Conservation (phyloP, 202 grass and related monocot species). For the Dendrocalamus latiflorus region DNA sequence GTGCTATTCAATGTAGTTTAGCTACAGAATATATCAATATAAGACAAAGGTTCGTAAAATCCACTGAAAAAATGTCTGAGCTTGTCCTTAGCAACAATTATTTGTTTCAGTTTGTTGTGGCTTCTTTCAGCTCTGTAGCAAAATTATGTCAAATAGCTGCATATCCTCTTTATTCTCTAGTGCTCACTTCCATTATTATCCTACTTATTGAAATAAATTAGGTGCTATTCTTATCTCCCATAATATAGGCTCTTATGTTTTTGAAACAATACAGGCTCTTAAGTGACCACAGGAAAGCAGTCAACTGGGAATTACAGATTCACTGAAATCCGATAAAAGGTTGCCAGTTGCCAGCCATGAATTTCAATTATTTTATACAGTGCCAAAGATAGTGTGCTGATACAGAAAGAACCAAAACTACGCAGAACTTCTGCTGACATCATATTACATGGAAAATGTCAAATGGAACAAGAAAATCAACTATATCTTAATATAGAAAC, state of each 20-base stretch:
- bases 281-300: background rate
- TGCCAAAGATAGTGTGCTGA: background rate
- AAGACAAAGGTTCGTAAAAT: slow-evolving; percentile 7
- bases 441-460: background rate
- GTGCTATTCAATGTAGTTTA: background rate
- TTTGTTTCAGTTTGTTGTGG: background rate
- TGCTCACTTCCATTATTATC: background rate
- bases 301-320: background rate
- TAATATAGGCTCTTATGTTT: background rate
- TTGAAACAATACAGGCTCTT: background rate
- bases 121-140: background rate
- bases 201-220: background rate
- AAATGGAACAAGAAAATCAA: slow-evolving; percentile 7
- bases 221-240: background rate
- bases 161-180: background rate
- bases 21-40: slow-evolving; percentile 3
- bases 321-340: background rate
- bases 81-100: background rate
- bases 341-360: background rate
- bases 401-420: background rate
- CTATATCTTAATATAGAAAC: slow-evolving; percentile 2
- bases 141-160: background rate
- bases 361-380: slow-evolving; percentile 6
- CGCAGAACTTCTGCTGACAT: background rate
- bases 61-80: background rate